Percentiles rank a stretch among this genome's conserved stretches.
These are phyloP conservation scores for Alisma plantagoaquatica DNA, from an alignment of 106 monocot genomes.

Conservation along the genomic window DNA sequence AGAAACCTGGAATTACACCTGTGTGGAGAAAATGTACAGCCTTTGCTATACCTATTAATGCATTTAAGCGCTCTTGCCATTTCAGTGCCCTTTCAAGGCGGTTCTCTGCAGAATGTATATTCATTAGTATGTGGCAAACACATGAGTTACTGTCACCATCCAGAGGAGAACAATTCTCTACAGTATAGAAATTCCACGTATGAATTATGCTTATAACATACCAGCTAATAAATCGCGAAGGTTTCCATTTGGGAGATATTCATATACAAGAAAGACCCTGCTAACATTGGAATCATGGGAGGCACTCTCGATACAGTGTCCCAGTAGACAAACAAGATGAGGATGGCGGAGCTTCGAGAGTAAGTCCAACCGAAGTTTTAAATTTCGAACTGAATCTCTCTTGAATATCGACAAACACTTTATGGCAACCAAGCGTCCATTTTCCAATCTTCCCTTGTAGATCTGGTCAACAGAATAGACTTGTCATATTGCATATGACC, in stretches of 20 bases:
- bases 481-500: background rate
- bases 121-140: too few species aligned
- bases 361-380: too few species aligned
- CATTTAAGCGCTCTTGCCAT: slow-evolving; percentile 50
- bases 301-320: slow-evolving; percentile 64
- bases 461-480: slow-evolving; percentile 52
- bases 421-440: slow-evolving; percentile 63
- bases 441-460: slow-evolving; percentile 78
- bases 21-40: slow-evolving; percentile 76
- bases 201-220: too few species aligned
- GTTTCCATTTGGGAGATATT: slow-evolving; percentile 60
- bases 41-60: slow-evolving; percentile 63
- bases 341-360: slow-evolving; percentile 89
- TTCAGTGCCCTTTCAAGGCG: slow-evolving; percentile 48
- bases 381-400: slow-evolving; percentile 57
- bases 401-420: slow-evolving; percentile 69
- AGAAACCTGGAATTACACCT: slow-evolving; percentile 75
- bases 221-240: slow-evolving; percentile 49
- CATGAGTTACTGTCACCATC: background rate
- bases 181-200: too few species aligned
- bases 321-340: slow-evolving; percentile 74
- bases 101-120: slow-evolving; percentile 30
- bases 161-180: background rate
- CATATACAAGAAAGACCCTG: slow-evolving; percentile 74
- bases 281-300: slow-evolving; percentile 52